A percentile compares a stretch with the other conserved stretches of the same genome.
These are phyloP conservation scores for Fusarium aywerte DNA, from an alignment of 2,329 filamentous ascomycete species.

Conservation along the genomic window DNA sequence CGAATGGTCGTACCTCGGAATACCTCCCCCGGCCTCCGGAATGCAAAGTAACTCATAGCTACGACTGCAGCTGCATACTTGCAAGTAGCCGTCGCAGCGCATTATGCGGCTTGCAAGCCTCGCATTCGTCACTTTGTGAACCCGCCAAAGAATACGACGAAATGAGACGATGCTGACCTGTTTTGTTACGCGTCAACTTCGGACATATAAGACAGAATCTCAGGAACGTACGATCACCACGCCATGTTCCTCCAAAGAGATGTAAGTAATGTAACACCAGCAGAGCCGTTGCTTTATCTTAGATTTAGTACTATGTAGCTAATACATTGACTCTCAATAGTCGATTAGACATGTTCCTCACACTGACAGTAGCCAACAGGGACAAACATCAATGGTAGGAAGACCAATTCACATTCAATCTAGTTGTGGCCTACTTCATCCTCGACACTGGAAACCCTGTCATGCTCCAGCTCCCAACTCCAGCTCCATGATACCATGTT, in stretches of 20 bases:
- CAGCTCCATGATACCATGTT: background rate
- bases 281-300: background rate
- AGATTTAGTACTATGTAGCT: background rate
- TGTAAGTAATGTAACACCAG: background rate
- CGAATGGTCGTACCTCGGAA: conserved; percentile 8
- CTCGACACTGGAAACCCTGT: conserved; percentile 2
- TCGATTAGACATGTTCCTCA: background rate
- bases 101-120: background rate
- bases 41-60: conserved; percentile 6
- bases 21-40: background rate
- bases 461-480: background rate
- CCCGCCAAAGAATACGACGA: background rate
- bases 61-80: background rate
- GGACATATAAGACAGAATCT: background rate
- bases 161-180: conserved; percentile 2
- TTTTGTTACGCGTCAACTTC: conserved; percentile 2
- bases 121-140: conserved; percentile 3
- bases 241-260: background rate
- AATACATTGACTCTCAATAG: background rate
- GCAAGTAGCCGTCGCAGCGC: conserved; percentile 1
- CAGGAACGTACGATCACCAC: background rate
- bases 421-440: conserved; percentile 28
- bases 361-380: background rate
- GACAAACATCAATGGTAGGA: conserved; percentile 2
- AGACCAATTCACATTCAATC: conserved; percentile 36